phyloP scores from a whole-genome alignment of 192 early-diverging fungal genomes.

The Rhizoclosmatium sp. region DNA sequence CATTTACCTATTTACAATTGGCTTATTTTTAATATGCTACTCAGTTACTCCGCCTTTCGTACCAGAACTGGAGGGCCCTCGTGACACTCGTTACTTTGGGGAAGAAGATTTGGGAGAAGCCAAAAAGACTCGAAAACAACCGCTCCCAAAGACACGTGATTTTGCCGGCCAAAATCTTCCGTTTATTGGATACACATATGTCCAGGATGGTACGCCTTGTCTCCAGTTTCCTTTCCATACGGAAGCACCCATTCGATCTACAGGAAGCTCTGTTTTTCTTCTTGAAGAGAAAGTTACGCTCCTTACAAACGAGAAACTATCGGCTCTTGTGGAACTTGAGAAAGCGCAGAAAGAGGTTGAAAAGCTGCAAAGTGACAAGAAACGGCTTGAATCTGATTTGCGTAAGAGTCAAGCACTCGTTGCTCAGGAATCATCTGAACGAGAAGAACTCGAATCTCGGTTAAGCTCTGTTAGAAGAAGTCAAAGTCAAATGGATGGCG shows the following conservation, averaged over 20 bases:
- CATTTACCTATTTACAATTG: conserved; percentile 4
- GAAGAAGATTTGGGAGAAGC: conserved; percentile 73
- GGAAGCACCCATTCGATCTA: not conserved
- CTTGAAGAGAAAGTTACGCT: no score
- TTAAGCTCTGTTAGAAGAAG: conserved; percentile 3
- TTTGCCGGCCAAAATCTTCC: conserved; percentile 82
- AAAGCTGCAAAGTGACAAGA: conserved; percentile 29
- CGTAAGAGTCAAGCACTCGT: not conserved
- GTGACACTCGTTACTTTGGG: conserved; percentile 91
- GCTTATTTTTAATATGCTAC: not conserved
- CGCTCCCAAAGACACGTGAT: conserved; percentile 53
- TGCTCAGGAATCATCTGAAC: not conserved
- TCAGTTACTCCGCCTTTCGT: conserved; percentile 78
- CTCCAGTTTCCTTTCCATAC: conserved; percentile 38
- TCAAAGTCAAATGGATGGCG: not conserved
- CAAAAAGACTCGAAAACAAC: conserved; percentile 54
- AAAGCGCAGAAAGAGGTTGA: conserved; percentile 7
- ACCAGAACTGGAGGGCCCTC: conserved; percentile 82
- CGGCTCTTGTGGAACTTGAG: no score
- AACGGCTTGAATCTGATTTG: conserved; percentile 28
- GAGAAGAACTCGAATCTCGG: conserved; percentile 32
- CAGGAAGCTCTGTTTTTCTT: not conserved
- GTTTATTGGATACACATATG: conserved; percentile 87
- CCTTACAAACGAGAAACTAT: no score
- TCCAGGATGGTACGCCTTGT: conserved; percentile 47